Percentiles rank a stretch among this genome's conserved stretches.
phyloP scores from a whole-genome alignment of 2,329 filamentous ascomycete genomes.

The Phaeosphaeriaceae sp. region DNA sequence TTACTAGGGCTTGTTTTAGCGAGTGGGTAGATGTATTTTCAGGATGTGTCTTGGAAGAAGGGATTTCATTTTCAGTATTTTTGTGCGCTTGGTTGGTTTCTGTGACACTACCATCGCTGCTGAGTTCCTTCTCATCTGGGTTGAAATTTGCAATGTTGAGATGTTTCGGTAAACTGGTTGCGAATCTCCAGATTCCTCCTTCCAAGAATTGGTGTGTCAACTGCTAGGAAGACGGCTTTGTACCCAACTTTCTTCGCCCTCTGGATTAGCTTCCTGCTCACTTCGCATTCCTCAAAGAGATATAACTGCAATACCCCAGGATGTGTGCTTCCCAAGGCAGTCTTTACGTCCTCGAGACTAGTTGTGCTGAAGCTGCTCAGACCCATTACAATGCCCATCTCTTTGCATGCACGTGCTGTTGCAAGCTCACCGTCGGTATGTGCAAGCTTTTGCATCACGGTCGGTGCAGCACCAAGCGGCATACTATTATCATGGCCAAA shows the following conservation, averaged over 20 bases:
- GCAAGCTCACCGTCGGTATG: constrained; percentile 54
- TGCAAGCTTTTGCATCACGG: constrained; percentile 53
- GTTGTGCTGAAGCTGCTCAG: constrained; percentile 50
- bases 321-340: constrained; percentile 47
- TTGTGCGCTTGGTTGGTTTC: constrained; percentile 6
- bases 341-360: constrained; percentile 54
- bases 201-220: constrained; percentile 33
- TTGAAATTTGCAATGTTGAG: constrained; percentile 31
- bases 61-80: not conserved
- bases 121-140: constrained; percentile 5
- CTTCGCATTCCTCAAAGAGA: constrained; percentile 46
- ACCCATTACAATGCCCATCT: constrained; percentile 46
- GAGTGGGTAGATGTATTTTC: constrained; percentile 11
- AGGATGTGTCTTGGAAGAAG: not conserved
- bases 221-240: constrained; percentile 33
- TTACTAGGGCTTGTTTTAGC: constrained; percentile 17
- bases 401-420: constrained; percentile 49
- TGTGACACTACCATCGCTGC: not conserved
- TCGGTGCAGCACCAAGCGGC: constrained; percentile 52
- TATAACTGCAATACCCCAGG: constrained; percentile 50
- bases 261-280: constrained; percentile 27
- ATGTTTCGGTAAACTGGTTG: constrained; percentile 36
- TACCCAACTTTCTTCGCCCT: constrained; percentile 33
- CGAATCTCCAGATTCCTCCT: constrained; percentile 31
- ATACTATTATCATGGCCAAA: constrained; percentile 34